Percentiles rank a stretch among this genome's conserved stretches.
These are phyloP conservation scores for Parastagonospora nodorum DNA, from an alignment of 2,329 filamentous ascomycete genomes.

Conservation along the genomic window DNA sequence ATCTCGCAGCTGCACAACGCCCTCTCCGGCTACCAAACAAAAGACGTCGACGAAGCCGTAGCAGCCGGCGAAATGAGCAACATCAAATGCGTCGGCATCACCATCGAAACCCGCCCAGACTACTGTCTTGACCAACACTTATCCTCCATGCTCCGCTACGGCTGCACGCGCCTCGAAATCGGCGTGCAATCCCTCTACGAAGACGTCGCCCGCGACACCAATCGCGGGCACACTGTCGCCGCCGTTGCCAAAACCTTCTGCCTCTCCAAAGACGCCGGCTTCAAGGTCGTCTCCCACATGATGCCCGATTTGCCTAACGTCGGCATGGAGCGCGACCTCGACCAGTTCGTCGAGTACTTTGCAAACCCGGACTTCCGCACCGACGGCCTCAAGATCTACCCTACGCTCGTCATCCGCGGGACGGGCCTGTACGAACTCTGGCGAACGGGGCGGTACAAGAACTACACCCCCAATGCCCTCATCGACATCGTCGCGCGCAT, in stretches of 20 bases:
- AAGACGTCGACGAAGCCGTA: slow-evolving; percentile 93
- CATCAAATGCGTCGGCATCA: slow-evolving; percentile 97
- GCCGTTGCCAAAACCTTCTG: slow-evolving; percentile 96
- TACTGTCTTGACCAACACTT: slow-evolving; percentile 97
- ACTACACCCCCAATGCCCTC: slow-evolving; percentile 96
- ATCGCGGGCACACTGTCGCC: slow-evolving; percentile 93
- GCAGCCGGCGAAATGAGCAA: slow-evolving; percentile 94
- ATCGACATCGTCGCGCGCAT: slow-evolving; percentile 98
- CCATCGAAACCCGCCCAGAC: slow-evolving; percentile 95
- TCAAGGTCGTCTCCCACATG: slow-evolving; percentile 99
- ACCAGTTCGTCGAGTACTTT: slow-evolving; percentile 97
- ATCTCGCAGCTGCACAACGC: slow-evolving; percentile 97
- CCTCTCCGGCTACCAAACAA: slow-evolving; percentile 91
- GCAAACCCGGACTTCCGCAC: slow-evolving; percentile 95
- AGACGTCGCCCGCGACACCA: slow-evolving; percentile 97
- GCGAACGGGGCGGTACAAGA: slow-evolving; percentile 96
- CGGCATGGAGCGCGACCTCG: slow-evolving; percentile 95
- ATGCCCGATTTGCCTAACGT: slow-evolving; percentile 99
- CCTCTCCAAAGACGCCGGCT: slow-evolving; percentile 95
- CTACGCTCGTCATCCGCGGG: slow-evolving; percentile 93
- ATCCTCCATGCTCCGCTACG: slow-evolving; percentile 95
- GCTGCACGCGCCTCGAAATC: slow-evolving; percentile 91
- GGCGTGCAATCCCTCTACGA: slow-evolving; percentile 97
- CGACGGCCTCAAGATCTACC: slow-evolving; percentile 97
- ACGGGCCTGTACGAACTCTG: slow-evolving; percentile 97